Evolutionary conservation across 805 yeast genomes (phyloP).

Genomic region (Metschnikowia colocasiae): DNA sequence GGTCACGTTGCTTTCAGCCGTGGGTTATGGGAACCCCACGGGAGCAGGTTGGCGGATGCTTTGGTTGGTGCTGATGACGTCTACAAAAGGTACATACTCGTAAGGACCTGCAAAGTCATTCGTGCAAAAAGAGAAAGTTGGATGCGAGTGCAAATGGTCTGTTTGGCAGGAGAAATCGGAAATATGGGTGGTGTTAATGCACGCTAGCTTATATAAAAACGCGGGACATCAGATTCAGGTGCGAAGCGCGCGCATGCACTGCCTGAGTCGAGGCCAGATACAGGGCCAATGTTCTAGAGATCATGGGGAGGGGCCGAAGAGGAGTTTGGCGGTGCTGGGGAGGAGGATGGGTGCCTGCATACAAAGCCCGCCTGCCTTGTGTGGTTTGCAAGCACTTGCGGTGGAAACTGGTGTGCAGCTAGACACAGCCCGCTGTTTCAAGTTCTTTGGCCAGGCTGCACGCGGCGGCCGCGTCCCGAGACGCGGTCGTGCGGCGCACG

Average conservation of each 20-base stretch:
- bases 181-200: slow-evolving; percentile 4
- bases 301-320: too few species aligned
- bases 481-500: not conserved
- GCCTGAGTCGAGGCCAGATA: not conserved
- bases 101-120: slow-evolving; percentile 8
- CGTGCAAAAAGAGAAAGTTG: slow-evolving; percentile 2
- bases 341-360: too few species aligned
- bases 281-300: not conserved
- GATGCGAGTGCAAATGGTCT: slow-evolving; percentile 1
- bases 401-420: not conserved
- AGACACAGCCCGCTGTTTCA: slow-evolving; percentile 2
- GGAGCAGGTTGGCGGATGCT: too few species aligned
- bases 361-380: too few species aligned
- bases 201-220: slow-evolving; percentile 5
- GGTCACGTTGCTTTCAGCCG: too few species aligned
- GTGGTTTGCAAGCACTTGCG: too few species aligned
- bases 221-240: not conserved
- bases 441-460: not conserved
- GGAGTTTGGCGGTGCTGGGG: too few species aligned
- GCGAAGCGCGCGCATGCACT: slow-evolving; percentile 2
- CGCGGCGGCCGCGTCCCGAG: slow-evolving; percentile 1
- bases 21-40: too few species aligned
- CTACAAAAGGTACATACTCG: not conserved
- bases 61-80: not conserved
- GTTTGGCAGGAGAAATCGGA: slow-evolving; percentile 1